Percentiles rank a stretch among this genome's conserved stretches.
These are phyloP conservation scores for Phytophthora rubi DNA, from an alignment of 352 stramenopile species.

Conservation along the genomic window DNA sequence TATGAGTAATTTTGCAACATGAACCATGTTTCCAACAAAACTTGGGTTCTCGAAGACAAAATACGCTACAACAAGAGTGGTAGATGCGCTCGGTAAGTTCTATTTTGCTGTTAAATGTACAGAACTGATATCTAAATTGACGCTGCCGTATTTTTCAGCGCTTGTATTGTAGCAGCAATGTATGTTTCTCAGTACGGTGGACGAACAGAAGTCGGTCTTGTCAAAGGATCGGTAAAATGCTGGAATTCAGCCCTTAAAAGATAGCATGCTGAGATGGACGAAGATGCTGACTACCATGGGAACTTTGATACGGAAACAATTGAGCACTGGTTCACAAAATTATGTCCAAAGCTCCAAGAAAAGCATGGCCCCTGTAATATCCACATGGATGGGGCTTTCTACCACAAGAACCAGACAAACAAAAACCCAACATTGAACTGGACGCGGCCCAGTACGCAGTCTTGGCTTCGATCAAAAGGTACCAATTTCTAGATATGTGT, in stretches of 20 bases:
- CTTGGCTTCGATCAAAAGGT: not conserved
- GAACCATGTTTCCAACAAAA: constrained; percentile 1
- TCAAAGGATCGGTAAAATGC: constrained; percentile 1
- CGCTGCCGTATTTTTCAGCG: not conserved
- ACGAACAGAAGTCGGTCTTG: not conserved
- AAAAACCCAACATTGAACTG: constrained; percentile 8
- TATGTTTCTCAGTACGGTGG: not conserved
- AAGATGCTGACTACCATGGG: constrained; percentile 4
- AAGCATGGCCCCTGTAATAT: constrained; percentile 1
- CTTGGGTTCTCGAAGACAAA: constrained; percentile 6
- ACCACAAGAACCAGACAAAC: constrained; percentile 11
- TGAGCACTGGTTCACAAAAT: constrained; percentile 2
- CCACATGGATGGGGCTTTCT: constrained; percentile 2
- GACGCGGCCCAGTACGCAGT: not conserved
- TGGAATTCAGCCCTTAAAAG: constrained; percentile 3
- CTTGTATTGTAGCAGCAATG: constrained; percentile 5
- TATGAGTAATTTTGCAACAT: constrained; percentile 6
- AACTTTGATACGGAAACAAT: constrained; percentile 5
- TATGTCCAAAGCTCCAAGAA: not conserved
- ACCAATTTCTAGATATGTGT: not conserved
- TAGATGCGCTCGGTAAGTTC: constrained; percentile 5
- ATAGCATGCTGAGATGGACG: constrained; percentile 1
- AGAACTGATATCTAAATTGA: not conserved
- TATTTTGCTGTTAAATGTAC: not conserved
- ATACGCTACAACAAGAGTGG: constrained; percentile 7